phyloP scores from a whole-genome alignment of 306 rosid species.

The Vigna mungo region DNA sequence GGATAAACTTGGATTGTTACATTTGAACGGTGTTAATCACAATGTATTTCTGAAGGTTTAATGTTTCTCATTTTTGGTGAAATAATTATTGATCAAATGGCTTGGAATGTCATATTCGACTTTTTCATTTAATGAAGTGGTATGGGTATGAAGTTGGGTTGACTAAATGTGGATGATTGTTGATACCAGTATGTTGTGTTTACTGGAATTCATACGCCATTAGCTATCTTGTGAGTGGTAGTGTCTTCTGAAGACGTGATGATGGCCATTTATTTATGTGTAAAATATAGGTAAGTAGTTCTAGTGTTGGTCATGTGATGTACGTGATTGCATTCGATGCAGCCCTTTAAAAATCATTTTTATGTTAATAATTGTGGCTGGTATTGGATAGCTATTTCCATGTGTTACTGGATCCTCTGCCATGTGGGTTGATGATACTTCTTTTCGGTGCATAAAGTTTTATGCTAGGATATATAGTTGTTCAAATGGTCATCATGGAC shows the following conservation, averaged over 20 bases:
- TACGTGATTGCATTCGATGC: conserved; percentile 35
- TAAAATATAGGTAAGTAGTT: conserved; percentile 26
- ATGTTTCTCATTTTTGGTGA: conserved; percentile 56
- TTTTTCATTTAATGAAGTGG: conserved; percentile 41
- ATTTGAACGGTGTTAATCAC: conserved; percentile 56
- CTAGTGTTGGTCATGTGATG: conserved; percentile 34
- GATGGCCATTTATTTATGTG: conserved; percentile 43
- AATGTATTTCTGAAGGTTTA: conserved; percentile 62
- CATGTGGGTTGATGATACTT: conserved; percentile 14
- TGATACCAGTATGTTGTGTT: conserved; percentile 41
- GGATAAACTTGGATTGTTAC: conserved; percentile 54
- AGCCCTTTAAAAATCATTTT: conserved; percentile 7
- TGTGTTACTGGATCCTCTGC: conserved; percentile 36
- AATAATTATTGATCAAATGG: conserved; percentile 58
- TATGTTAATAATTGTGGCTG: conserved; percentile 7
- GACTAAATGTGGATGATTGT: conserved; percentile 44
- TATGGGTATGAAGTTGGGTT: conserved; percentile 40
- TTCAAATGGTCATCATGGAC: conserved; percentile 30
- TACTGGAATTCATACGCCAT: conserved; percentile 33
- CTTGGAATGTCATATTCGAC: conserved; percentile 53
- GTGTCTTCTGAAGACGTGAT: conserved; percentile 38
- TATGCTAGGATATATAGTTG: conserved; percentile 23
- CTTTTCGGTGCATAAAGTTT: conserved; percentile 14
- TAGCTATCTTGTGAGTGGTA: conserved; percentile 45
- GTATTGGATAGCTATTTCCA: conserved; percentile 23